Evolutionary conservation across 768 basidiomycete genomes (phyloP), one percentile per base, ranked within the genome.

Genomic region (Collybiopsis luxurians): DNA sequence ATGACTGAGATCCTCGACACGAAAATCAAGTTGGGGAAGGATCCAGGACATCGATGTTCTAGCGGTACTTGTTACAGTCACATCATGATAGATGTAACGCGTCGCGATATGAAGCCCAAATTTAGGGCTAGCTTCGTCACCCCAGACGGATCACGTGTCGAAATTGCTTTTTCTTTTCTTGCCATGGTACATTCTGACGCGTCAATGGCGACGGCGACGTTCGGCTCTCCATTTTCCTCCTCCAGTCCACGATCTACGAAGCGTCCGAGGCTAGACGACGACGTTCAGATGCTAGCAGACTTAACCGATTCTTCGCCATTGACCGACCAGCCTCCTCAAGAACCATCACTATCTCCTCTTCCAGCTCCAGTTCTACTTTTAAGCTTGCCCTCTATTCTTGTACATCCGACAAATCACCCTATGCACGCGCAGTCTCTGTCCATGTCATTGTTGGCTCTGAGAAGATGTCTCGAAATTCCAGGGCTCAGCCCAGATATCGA

Each of bases 331-430:
- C 34, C 31, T 13, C 12, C 21, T 26, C 23, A 39, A 27, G 39
- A 53, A 26, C 27, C 31, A 45, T 27, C 28, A 10, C n/a, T 54
- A 30, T n/a, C 24, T 21, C 54, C 54, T 38, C 40, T 79, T n/a
- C 75, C 77, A 1, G 61, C 64, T 5, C 71, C 77, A 4, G 64
- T 75, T 7, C 75, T 90, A 19, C 79, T 90, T 24, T 75, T 90
- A 6, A 76, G 81, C 4, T 72, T 91, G 2, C 89, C 90, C 1
- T 69, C 70, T 0, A 66, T 90, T 21, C 68, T 92, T 15, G 66
- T 77, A 1, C 86, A 87, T 56, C 90, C 89, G 3, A 86, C 89
- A 3, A 80, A 76, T 2, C 86, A 89, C 61, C 74, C 67, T 15
- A 65, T 74, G 27, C 83, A 91, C 64, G 61, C 77, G 0, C 71